Percentiles rank a stretch among this genome's conserved stretches.
Conservation (phyloP, 805 yeast species). For the Ogataea ramenticola region DNA sequence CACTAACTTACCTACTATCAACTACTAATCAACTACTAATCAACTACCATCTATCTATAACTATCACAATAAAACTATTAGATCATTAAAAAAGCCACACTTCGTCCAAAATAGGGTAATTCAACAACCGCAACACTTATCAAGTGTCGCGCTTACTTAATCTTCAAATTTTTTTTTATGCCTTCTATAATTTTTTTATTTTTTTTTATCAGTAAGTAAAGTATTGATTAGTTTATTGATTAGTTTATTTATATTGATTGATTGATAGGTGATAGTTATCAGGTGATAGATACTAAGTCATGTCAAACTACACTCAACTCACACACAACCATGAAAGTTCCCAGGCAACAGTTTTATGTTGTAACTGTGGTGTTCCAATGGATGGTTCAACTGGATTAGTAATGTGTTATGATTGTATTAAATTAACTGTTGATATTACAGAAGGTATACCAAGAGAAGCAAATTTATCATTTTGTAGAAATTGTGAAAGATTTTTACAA, state of each 20-base stretch:
- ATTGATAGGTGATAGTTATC: no score
- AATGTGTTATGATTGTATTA: constrained; percentile 97
- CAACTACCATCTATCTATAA: no score
- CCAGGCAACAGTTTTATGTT: constrained; percentile 87
- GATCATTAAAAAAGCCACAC: no score
- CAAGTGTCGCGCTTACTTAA: no score
- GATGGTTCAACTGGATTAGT: constrained; percentile 91
- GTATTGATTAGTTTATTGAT: no score
- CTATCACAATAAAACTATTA: no score
- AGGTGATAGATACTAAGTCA: constrained; percentile 9
- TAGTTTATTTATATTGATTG: not conserved
- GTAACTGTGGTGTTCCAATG: constrained; percentile 98
- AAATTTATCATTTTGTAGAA: constrained; percentile 87
- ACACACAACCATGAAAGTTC: constrained; percentile 13
- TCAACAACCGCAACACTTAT: no score
- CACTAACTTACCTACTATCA: no score
- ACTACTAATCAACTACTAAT: no score
- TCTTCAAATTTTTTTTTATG: not conserved
- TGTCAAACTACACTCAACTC: constrained; percentile 44
- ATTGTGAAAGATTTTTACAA: constrained; percentile 91
- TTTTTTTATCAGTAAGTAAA: not conserved
- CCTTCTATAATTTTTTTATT: not conserved
- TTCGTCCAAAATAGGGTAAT: no score
- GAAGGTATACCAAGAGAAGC: constrained; percentile 94
- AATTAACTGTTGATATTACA: constrained; percentile 87